A percentile compares a stretch with the other conserved stretches of the same genome.
Conservation (phyloP, 805 yeast genomes). For the Nakazawaea populi region DNA sequence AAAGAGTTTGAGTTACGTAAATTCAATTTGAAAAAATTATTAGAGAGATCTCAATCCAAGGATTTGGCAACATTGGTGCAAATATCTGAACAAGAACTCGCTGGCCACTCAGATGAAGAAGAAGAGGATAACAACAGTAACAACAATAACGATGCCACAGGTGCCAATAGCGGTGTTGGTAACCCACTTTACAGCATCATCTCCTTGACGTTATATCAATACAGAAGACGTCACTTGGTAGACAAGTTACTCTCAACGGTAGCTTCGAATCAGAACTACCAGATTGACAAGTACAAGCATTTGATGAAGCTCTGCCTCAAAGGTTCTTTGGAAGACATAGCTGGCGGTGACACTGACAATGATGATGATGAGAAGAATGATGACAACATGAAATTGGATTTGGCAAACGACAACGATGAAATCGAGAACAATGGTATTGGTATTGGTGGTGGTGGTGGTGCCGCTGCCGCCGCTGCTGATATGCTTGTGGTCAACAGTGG, state of each 20-base stretch:
- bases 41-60: constrained; percentile 39
- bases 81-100: constrained; percentile 24
- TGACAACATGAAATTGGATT: neutral
- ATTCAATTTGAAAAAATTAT: constrained; percentile 17
- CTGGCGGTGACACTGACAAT: neutral
- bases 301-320: constrained; percentile 10
- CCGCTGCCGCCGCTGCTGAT: no score
- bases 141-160: neutral
- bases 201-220: constrained; percentile 48
- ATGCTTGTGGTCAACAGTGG: neutral
- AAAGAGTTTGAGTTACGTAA: constrained; percentile 3
- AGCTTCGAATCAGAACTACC: constrained; percentile 40
- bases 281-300: constrained; percentile 56
- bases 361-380: constrained; percentile 1
- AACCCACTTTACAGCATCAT: constrained; percentile 25
- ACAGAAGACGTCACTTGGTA: constrained; percentile 48
- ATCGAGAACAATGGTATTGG: neutral
- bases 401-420: neutral
- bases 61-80: constrained; percentile 38
- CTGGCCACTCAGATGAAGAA: constrained; percentile 10
- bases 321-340: constrained; percentile 1
- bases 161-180: neutral
- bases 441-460: neutral
- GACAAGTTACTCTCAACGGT: constrained; percentile 33
- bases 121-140: constrained; percentile 11